Evolutionary conservation across 352 stramenopile species (phyloP).

Genomic region (Globisporangium recalcitrans): DNA sequence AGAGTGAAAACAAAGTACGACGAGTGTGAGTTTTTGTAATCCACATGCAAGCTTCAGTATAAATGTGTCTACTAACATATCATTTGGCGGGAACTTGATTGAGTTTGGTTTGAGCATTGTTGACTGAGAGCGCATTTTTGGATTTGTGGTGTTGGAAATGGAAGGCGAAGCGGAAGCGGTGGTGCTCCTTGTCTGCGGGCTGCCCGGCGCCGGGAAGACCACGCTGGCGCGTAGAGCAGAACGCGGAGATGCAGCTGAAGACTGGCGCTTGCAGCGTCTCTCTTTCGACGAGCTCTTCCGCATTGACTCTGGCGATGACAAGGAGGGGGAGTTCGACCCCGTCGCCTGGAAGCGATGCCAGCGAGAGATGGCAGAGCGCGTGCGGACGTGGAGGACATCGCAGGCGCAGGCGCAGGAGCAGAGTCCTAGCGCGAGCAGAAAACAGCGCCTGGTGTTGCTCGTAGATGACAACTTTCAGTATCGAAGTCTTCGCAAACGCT

Average conservation of each 20-base stretch:
- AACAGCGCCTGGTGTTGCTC: slow-evolving; percentile 33
- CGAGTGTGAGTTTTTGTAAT: neutral
- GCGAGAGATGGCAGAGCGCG: slow-evolving; percentile 31
- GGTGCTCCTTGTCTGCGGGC: slow-evolving; percentile 55
- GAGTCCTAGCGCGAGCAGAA: slow-evolving; percentile 3
- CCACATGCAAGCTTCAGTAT: neutral
- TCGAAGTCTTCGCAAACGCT: slow-evolving; percentile 64
- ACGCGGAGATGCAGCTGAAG: neutral
- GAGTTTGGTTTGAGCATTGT: neutral
- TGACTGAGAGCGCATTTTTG: neutral
- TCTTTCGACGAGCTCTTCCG: slow-evolving; percentile 61
- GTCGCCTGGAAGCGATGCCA: slow-evolving; percentile 49
- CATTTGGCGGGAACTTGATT: neutral
- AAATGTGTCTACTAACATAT: slow-evolving; percentile 5
- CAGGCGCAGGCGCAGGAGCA: slow-evolving; percentile 10
- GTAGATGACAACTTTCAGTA: slow-evolving; percentile 74
- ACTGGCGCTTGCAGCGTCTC: slow-evolving; percentile 26
- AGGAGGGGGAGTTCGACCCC: slow-evolving; percentile 34
- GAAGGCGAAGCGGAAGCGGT: slow-evolving; percentile 3
- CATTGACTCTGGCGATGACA: neutral
- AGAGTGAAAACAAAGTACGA: neutral
- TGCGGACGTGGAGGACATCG: slow-evolving; percentile 15
- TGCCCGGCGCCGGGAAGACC: slow-evolving; percentile 69
- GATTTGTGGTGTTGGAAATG: neutral
- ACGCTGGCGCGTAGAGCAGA: slow-evolving; percentile 26